Evolutionary conservation across 2,329 filamentous ascomycete species (phyloP).

Genomic region (Canariomyces notabilis): DNA sequence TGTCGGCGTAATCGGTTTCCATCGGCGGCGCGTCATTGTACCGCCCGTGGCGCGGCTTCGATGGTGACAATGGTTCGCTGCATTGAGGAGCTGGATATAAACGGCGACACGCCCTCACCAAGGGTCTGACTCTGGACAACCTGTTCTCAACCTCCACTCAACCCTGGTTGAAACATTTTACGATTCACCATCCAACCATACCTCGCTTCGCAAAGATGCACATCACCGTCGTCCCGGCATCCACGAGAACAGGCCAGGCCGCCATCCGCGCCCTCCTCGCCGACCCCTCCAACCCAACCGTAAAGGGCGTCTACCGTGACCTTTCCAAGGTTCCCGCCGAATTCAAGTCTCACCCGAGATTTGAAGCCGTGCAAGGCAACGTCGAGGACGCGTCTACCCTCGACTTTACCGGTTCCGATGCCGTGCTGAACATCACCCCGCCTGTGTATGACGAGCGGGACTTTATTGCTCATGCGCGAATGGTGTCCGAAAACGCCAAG

Average conservation of each 20-base stretch:
- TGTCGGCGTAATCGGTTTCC: no score
- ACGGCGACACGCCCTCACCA: no score
- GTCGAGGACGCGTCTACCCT: conserved; percentile 28
- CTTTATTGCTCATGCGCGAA: conserved; percentile 16
- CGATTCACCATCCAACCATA: background rate
- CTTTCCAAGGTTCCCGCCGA: conserved; percentile 26
- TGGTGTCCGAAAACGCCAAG: conserved; percentile 26
- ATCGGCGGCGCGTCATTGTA: no score
- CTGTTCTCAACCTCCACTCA: background rate
- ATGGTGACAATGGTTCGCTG: no score
- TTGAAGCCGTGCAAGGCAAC: conserved; percentile 28
- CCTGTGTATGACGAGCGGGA: conserved; percentile 27
- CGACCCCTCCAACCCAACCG: conserved; percentile 12
- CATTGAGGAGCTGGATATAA: no score
- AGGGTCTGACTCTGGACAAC: background rate
- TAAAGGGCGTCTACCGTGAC: conserved; percentile 31
- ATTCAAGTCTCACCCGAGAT: conserved; percentile 25
- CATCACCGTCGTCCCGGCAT: conserved; percentile 31
- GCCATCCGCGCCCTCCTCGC: conserved; percentile 28
- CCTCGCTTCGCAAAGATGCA: conserved; percentile 22
- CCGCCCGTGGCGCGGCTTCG: no score
- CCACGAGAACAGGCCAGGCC: conserved; percentile 30
- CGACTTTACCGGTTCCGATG: conserved; percentile 29
- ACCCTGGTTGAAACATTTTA: background rate
- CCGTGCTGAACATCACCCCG: conserved; percentile 31